Evolutionary conservation across 805 yeast genomes (phyloP), one percentile per base, ranked within the genome.

Genomic region (Torulaspora quercuum): DNA sequence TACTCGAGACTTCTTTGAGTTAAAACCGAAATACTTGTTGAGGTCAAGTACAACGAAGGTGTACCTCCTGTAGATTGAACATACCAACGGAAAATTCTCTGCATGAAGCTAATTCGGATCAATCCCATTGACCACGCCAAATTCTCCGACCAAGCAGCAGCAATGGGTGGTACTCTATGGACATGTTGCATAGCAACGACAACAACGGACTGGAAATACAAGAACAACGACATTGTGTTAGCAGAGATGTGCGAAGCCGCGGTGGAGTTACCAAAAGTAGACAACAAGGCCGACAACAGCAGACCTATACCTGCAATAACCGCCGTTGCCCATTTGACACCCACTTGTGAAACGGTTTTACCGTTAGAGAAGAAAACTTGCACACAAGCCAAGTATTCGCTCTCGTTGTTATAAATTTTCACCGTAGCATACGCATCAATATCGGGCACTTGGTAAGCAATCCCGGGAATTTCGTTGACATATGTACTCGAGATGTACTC

Each of bases 121-220:
- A 89, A 69, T 2, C 97, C 97, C 83, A 89, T 84, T 1, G 95
- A 85, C 97, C 97, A 89, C 18, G 87, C 88, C 53, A 89, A 69
- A 55, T 89, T 88, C 60, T 85, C 94, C 5, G 88, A 69, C 97
- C 97, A 89, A 7, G 95, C 79, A 8, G 83, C 73, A 6, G 95
- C 96, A 53, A 89, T 86, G 11, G 96, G 96, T 6, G 97, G 97
- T 4, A 85, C 80, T 40, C 82, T 69, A 52, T 81, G 86, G 31
- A 87, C 95, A 44, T 82, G 82, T 59, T 80, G 75, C 95, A 89
- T 85, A 18, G 82, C 70, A 28, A 88, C 78, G 34, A 88, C 77
- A 21, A 84, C 95, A 20, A 84, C 88, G 48, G 86, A 74, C 65
- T 89, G 97, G 73, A 88, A 89, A 63, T 89, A 89, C 34, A 80